phyloP scores from a whole-genome alignment of 371 early-diverging fungal genomes.

The Nematocida homosporus region DNA sequence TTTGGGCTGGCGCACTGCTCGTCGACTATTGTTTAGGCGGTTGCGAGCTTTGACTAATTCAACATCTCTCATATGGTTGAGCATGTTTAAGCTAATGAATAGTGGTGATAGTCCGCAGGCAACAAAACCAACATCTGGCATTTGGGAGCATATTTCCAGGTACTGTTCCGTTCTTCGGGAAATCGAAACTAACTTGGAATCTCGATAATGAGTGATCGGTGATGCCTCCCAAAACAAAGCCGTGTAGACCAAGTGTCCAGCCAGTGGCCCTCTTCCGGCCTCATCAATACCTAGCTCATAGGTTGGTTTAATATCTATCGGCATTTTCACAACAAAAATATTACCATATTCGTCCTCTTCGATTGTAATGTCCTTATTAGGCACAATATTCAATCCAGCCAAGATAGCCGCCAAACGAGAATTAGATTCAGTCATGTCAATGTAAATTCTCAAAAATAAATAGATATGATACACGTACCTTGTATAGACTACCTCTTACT shows the following conservation, averaged over 20 bases:
- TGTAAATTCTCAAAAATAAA: no score
- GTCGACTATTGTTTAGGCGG: neutral
- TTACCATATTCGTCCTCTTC: conserved; percentile 28
- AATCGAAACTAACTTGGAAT: conserved; percentile 70
- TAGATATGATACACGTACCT: no score
- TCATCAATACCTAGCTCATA: conserved; percentile 85
- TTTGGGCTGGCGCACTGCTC: neutral
- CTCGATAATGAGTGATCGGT: conserved; percentile 52
- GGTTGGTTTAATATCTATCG: conserved; percentile 6
- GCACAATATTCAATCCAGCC: no score
- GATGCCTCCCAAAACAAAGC: conserved; percentile 35
- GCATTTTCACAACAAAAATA: conserved; percentile 21
- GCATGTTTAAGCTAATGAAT: conserved; percentile 63
- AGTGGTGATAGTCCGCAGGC: conserved; percentile 56
- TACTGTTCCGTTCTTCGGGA: conserved; percentile 69
- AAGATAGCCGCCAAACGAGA: no score
- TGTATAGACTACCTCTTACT: no score
- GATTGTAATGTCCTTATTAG: no score
- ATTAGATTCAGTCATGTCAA: no score
- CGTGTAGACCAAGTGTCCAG: conserved; percentile 71
- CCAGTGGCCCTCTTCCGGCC: conserved; percentile 94
- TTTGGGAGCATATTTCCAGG: conserved; percentile 71
- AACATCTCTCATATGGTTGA: conserved; percentile 56
- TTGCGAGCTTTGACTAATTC: neutral
- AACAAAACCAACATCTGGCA: conserved; percentile 73